Conservation (phyloP, 2,329 filamentous ascomycete species). For the Teratosphaeria destructans region DNA sequence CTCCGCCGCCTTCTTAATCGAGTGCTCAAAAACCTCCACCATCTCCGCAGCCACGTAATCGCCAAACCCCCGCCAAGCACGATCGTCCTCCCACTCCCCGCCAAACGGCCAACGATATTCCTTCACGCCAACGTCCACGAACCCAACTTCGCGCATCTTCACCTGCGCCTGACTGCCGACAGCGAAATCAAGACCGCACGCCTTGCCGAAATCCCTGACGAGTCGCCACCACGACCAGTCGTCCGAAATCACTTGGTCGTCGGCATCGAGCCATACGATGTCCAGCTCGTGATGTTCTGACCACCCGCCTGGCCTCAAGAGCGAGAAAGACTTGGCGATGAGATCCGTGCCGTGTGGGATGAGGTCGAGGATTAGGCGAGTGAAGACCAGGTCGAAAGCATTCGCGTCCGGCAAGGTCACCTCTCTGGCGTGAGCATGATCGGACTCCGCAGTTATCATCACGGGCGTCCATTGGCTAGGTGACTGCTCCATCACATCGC, state of each 20-base stretch:
- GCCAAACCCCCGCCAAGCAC: neutral
- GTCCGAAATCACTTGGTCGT: slow-evolving; percentile 4
- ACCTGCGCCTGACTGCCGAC: slow-evolving; percentile 5
- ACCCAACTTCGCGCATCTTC: slow-evolving; percentile 10
- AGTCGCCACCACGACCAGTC: slow-evolving; percentile 9
- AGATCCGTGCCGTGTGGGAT: slow-evolving; percentile 9
- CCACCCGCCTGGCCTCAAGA: slow-evolving; percentile 10
- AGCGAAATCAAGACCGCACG: slow-evolving; percentile 5
- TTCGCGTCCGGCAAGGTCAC: neutral
- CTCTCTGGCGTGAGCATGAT: neutral
- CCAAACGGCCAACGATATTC: slow-evolving; percentile 12
- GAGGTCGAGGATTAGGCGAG: slow-evolving; percentile 8
- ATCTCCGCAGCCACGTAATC: slow-evolving; percentile 1
- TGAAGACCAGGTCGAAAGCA: slow-evolving; percentile 9
- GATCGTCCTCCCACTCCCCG: slow-evolving; percentile 1
- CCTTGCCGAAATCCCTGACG: slow-evolving; percentile 1
- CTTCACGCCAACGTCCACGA: slow-evolving; percentile 10
- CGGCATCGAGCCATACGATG: slow-evolving; percentile 3
- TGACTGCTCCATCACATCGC: slow-evolving; percentile 4
- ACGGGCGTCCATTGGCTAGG: neutral
- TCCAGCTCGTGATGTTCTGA: slow-evolving; percentile 10
- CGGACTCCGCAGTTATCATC: neutral
- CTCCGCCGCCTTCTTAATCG: neutral
- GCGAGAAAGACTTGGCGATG: slow-evolving; percentile 1
- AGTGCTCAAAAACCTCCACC: neutral